phyloP scores from a whole-genome alignment of 257 asterid species.

The Echium plantagineum region DNA sequence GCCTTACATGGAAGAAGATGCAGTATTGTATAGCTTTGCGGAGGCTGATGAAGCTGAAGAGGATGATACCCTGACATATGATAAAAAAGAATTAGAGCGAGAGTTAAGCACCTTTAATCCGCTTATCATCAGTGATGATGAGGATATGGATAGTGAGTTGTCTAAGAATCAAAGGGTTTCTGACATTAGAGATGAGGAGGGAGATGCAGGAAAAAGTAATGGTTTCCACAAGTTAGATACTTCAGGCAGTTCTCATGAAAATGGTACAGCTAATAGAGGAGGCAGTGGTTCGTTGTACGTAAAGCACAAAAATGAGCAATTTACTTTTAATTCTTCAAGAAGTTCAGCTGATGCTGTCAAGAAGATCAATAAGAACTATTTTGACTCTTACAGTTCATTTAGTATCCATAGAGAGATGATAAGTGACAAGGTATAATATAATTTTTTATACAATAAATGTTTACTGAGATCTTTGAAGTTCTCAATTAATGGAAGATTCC shows the following conservation, averaged over 20 bases:
- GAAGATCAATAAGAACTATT: slow-evolving; percentile 51
- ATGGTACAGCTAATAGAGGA: slow-evolving; percentile 9
- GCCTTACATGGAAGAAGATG: slow-evolving; percentile 74
- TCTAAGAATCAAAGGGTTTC: slow-evolving; percentile 16
- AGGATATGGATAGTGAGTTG: slow-evolving; percentile 16
- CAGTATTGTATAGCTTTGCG: slow-evolving; percentile 60
- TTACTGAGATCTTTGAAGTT: not conserved
- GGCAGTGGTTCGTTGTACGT: not conserved
- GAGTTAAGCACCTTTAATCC: slow-evolving; percentile 38
- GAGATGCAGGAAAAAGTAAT: slow-evolving; percentile 14
- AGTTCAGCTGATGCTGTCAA: slow-evolving; percentile 32
- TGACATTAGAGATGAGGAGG: slow-evolving; percentile 31
- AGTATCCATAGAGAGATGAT: slow-evolving; percentile 97
- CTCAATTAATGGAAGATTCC: not conserved
- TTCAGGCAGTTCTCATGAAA: slow-evolving; percentile 10
- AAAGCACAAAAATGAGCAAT: slow-evolving; percentile 12
- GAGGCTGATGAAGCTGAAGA: slow-evolving; percentile 59
- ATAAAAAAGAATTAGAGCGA: slow-evolving; percentile 30
- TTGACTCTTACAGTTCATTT: slow-evolving; percentile 75
- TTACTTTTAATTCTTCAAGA: slow-evolving; percentile 17
- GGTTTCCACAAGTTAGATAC: slow-evolving; percentile 17
- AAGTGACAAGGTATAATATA: slow-evolving; percentile 70
- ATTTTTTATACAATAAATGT: not conserved
- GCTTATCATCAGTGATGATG: slow-evolving; percentile 32
- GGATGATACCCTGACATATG: slow-evolving; percentile 24